A percentile compares a stretch with the other conserved stretches of the same genome.
phyloP scores from a whole-genome alignment of 148 eudicot species.

The Dysphania ambrosioides region DNA sequence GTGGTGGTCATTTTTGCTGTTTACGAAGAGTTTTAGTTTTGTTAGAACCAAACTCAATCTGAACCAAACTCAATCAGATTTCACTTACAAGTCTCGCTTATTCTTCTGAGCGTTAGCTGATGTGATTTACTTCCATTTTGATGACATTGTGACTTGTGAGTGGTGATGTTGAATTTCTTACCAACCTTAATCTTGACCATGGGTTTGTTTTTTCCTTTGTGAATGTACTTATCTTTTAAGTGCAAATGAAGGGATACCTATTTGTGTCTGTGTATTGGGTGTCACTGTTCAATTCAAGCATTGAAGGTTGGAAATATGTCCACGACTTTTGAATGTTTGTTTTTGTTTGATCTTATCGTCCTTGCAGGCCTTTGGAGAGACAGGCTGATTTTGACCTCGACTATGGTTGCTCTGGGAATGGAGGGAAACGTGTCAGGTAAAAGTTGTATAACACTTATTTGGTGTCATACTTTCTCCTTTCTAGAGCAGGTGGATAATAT shows the following conservation, averaged over 20 bases:
- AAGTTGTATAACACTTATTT: slow-evolving; percentile 10
- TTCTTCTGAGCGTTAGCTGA: no score
- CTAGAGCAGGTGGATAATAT: slow-evolving; percentile 11
- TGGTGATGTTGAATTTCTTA: not conserved
- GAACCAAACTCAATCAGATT: no score
- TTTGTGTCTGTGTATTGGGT: not conserved
- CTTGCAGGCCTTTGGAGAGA: slow-evolving; percentile 39
- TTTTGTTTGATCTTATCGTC: not conserved
- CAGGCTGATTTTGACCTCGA: slow-evolving; percentile 32
- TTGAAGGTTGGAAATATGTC: not conserved
- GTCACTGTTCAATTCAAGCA: not conserved
- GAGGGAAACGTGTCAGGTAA: slow-evolving; percentile 68
- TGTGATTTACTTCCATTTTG: not conserved
- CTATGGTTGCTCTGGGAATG: slow-evolving; percentile 33
- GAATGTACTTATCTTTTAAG: not conserved
- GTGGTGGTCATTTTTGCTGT: not conserved
- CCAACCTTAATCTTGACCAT: not conserved
- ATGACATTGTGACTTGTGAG: no score
- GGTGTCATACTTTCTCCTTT: slow-evolving; percentile 6
- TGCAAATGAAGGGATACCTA: not conserved
- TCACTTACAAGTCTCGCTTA: no score
- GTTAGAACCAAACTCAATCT: slow-evolving; percentile 4
- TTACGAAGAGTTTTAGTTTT: not conserved
- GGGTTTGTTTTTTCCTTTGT: not conserved
- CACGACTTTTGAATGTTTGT: not conserved